Evolutionary conservation across 768 basidiomycete species (phyloP), one percentile per base, ranked within the genome.

Genomic region (Russula vinacea): DNA sequence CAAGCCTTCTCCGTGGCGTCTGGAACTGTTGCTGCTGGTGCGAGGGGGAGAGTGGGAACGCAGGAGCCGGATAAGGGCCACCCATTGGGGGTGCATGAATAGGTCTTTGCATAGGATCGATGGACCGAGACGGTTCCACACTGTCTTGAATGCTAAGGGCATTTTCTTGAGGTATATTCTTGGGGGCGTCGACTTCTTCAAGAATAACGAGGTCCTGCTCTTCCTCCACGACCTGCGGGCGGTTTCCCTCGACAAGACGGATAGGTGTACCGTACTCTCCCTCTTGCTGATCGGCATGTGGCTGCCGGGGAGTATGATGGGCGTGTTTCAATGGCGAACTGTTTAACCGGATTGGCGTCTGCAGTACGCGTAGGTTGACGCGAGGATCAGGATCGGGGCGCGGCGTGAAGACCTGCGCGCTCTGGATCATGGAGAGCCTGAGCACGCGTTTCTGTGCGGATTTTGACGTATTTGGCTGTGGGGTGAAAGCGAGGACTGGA

Each of bases 371-470:
- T 1, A 90, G 78, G 65, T 89, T 89, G 71, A 84, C 84, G 35
- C 77, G 74, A 2, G 87, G 84, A 69, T 87, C 80, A 3, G 75
- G 73, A 40, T 82, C 84, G 0, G 85, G 86, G 4, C 82, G 74
- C 1, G 88, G 89, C 1, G 84, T 83, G 73, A 90, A 89, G 5
- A 92, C 87, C 68, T 89, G 83, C 0, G 87, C 87, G 60, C 84
- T 84, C 29, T 84, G 79, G 39, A 92, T 89, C 86, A 92, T 88
- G 2, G 87, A 88, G 64, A 92, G 79, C 33, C 89, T 83, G 2
- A 87, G 78, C 2, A 81, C 78, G 24, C 78, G 78, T 26, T 72
- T 71, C 24, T 70, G 76, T 58, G 70, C 75, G 74, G 69, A 53
- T 26, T 61, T 59, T n/a, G 33, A 32, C 17, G 54, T 19, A 2